These are phyloP conservation scores for Chalaropsis ovoidea DNA, from an alignment of 2,329 filamentous ascomycete genomes.

Conservation along the genomic window DNA sequence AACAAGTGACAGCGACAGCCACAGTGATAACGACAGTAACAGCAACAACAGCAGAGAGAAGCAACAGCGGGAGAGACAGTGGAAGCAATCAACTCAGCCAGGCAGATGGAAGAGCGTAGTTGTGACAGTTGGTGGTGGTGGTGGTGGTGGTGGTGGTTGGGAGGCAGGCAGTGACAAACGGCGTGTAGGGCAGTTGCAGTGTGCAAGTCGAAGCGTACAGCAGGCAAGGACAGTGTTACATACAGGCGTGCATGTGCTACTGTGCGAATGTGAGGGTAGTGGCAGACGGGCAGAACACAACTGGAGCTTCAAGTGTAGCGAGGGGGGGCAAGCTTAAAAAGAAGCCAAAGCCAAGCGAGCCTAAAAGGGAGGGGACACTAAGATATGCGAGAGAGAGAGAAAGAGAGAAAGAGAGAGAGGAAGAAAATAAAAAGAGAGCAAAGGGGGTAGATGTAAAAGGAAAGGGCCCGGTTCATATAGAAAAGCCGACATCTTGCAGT, in stretches of 20 bases:
- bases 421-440: slow-evolving; percentile 7
- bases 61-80: not conserved
- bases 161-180: not conserved
- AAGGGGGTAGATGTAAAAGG: slow-evolving; percentile 22
- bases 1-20: too few species aligned
- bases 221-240: not conserved
- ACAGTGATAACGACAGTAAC: not conserved
- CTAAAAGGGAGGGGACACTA: slow-evolving; percentile 15
- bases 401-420: slow-evolving; percentile 15
- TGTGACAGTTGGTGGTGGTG: too few species aligned
- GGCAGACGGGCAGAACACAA: slow-evolving; percentile 15
- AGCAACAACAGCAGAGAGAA: too few species aligned
- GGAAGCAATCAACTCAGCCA: too few species aligned
- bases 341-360: slow-evolving; percentile 20
- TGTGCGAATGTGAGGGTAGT: slow-evolving; percentile 1
- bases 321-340: slow-evolving; percentile 24
- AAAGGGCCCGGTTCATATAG: slow-evolving; percentile 12
- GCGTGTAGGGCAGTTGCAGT: not conserved
- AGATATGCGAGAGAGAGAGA: slow-evolving; percentile 13
- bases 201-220: not conserved
- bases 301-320: slow-evolving; percentile 7
- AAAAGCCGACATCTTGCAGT: not conserved
- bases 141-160: too few species aligned
- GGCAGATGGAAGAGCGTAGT: too few species aligned
- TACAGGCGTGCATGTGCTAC: slow-evolving; percentile 5